phyloP scores from a whole-genome alignment of 2,329 filamentous ascomycete species.

The Dendryphion nanum region DNA sequence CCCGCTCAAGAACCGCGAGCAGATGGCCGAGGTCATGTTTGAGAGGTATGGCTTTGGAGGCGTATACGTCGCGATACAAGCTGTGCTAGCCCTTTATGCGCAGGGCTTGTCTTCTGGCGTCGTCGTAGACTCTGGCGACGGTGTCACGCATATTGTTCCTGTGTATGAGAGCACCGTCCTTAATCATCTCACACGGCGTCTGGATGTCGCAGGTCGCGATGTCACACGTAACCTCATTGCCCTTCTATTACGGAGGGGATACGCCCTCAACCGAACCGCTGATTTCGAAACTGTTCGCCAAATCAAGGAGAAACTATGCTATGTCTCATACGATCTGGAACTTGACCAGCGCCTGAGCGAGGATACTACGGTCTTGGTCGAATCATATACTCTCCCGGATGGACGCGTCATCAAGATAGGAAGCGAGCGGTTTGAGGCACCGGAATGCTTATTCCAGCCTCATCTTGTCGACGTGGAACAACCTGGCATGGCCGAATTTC shows the following conservation, averaged over 20 bases:
- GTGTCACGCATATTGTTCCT: constrained; percentile 97
- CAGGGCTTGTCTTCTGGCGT: constrained; percentile 84
- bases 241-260: constrained; percentile 87
- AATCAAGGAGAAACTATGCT: constrained; percentile 99
- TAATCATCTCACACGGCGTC: constrained; percentile 89
- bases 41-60: constrained; percentile 94
- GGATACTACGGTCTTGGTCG: constrained; percentile 94
- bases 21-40: constrained; percentile 99
- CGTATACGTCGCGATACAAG: constrained; percentile 97
- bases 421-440: constrained; percentile 95
- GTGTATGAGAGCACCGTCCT: constrained; percentile 98
- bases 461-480: constrained; percentile 97
- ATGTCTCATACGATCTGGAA: constrained; percentile 96
- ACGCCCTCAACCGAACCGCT: constrained; percentile 95
- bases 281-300: constrained; percentile 98
- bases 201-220: constrained; percentile 94
- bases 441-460: constrained; percentile 97
- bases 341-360: constrained; percentile 94
- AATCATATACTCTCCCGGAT: constrained; percentile 96
- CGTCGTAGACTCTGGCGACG: constrained; percentile 97
- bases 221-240: constrained; percentile 98
- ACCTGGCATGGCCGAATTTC: constrained; percentile 91
- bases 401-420: constrained; percentile 94
- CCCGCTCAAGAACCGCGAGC: constrained; percentile 90
- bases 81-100: constrained; percentile 91